Conservation (phyloP, 2,329 filamentous ascomycete species). For the Alternaria postmessia region DNA sequence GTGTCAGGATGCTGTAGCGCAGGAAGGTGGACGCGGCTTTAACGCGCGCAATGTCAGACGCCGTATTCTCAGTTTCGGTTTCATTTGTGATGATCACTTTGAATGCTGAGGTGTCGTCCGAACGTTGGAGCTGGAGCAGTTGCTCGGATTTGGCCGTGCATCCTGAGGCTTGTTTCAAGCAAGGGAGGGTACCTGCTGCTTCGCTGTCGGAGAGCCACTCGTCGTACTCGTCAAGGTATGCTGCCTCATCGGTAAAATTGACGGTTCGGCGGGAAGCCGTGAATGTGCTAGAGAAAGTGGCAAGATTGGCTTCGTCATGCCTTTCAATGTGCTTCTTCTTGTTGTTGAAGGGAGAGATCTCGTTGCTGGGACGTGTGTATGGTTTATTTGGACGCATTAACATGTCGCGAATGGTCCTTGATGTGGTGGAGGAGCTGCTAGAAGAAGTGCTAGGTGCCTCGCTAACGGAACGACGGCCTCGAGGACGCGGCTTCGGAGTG, state of each 20-base stretch:
- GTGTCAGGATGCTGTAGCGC: slow-evolving; percentile 22
- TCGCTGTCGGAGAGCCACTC: slow-evolving; percentile 19
- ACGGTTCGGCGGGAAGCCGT: slow-evolving; percentile 22
- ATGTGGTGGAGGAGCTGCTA: slow-evolving; percentile 24
- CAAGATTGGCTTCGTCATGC: slow-evolving; percentile 25
- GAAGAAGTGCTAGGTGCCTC: slow-evolving; percentile 18
- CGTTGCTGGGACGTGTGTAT: slow-evolving; percentile 24
- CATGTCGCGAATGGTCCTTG: slow-evolving; percentile 32
- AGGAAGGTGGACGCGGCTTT: slow-evolving; percentile 29
- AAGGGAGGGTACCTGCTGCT: slow-evolving; percentile 23
- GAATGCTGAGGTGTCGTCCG: slow-evolving; percentile 13
- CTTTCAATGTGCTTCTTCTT: slow-evolving; percentile 22
- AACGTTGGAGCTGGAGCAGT: slow-evolving; percentile 24
- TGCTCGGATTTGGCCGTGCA: slow-evolving; percentile 39
- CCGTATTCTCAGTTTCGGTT: slow-evolving; percentile 3
- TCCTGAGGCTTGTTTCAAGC: slow-evolving; percentile 38
- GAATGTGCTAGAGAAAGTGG: slow-evolving; percentile 29
- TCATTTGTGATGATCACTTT: slow-evolving; percentile 7
- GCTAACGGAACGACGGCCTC: slow-evolving; percentile 11
- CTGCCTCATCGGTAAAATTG: slow-evolving; percentile 39
- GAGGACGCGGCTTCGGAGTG: slow-evolving; percentile 23
- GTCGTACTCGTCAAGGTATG: slow-evolving; percentile 24
- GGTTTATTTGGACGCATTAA: slow-evolving; percentile 34
- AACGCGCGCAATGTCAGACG: slow-evolving; percentile 8
- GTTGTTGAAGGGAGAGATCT: slow-evolving; percentile 24